Conservation (phyloP, 306 rosid species). For the Vigna mungo region DNA sequence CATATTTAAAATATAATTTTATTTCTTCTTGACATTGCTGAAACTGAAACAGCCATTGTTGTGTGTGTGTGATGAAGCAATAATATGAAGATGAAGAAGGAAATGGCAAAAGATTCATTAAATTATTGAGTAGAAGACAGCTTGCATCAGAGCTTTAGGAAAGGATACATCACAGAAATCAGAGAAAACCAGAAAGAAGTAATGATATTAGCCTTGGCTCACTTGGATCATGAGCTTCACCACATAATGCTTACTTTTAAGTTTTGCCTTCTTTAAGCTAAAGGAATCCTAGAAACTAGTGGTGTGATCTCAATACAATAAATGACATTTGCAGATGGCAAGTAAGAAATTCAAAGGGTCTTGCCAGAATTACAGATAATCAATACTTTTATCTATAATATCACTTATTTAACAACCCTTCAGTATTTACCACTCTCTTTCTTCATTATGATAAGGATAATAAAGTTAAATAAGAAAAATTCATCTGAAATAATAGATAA, state of each 20-base stretch:
- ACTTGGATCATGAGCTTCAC: slow-evolving; percentile 41
- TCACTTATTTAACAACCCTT: too few relatives aligned
- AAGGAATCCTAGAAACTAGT: slow-evolving; percentile 43
- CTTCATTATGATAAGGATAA: neutral
- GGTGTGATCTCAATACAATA: slow-evolving; percentile 35
- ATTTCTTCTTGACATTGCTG: neutral
- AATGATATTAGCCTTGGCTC: slow-evolving; percentile 33
- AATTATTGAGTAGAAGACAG: slow-evolving; percentile 18
- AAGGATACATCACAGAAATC: slow-evolving; percentile 19
- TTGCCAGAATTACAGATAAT: neutral
- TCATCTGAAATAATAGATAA: neutral
- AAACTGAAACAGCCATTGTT: neutral
- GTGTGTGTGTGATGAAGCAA: slow-evolving; percentile 9
- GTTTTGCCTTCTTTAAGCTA: slow-evolving; percentile 16
- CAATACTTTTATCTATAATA: neutral
- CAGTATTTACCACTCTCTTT: neutral
- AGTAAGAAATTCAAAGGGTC: slow-evolving; percentile 23
- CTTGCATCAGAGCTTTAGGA: slow-evolving; percentile 35
- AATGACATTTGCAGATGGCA: slow-evolving; percentile 40
- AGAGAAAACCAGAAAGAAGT: slow-evolving; percentile 25
- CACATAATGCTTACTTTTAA: slow-evolving; percentile 32
- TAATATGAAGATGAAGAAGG: slow-evolving; percentile 11
- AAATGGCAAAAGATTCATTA: slow-evolving; percentile 36
- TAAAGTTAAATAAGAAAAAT: too few relatives aligned
- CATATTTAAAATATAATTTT: neutral